Conservation (phyloP, 192 early-diverging fungal genomes). For the Allomyces macrogynus region DNA sequence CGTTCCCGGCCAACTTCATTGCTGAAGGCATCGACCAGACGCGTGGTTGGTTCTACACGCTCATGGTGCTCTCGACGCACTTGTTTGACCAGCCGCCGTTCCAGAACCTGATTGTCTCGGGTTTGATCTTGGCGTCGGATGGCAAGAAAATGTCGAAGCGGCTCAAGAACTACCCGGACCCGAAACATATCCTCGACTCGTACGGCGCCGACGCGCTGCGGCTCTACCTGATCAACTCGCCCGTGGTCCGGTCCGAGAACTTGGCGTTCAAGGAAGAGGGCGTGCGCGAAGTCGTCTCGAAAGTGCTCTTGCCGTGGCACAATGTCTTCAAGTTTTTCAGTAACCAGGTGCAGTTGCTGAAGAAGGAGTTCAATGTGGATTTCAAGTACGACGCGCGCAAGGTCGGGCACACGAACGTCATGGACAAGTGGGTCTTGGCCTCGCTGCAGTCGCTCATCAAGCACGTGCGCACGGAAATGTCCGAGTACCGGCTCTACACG, state of each 20-base stretch:
- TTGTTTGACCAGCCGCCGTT: conserved; percentile 85
- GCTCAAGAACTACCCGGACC: conserved; percentile 96
- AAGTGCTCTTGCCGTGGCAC: conserved; percentile 96
- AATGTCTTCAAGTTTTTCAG: conserved; percentile 95
- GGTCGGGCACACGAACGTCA: conserved; percentile 58
- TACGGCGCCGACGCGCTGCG: conserved; percentile 89
- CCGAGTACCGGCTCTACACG: conserved; percentile 88
- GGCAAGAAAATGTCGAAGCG: conserved; percentile 99
- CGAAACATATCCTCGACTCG: conserved; percentile 51
- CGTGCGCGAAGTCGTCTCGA: conserved; percentile 82
- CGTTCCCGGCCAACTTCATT: conserved; percentile 98
- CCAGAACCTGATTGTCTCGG: conserved; percentile 96
- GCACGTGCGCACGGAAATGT: conserved; percentile 87
- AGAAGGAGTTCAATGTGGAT: conserved; percentile 61
- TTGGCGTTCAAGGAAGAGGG: conserved; percentile 92
- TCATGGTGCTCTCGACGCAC: conserved; percentile 89
- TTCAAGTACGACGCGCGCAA: conserved; percentile 57
- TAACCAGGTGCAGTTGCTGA: conserved; percentile 67
- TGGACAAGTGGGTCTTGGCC: conserved; percentile 97
- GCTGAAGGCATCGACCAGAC: conserved; percentile 98
- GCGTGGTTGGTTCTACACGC: conserved; percentile 99
- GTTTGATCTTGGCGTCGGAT: conserved; percentile 84
- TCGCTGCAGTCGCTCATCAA: conserved; percentile 81
- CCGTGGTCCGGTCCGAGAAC: conserved; percentile 87
- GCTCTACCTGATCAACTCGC: conserved; percentile 92